Evolutionary conservation across 2,329 filamentous ascomycete species (phyloP).

Genomic region (Fonsecaea multimorphosa): DNA sequence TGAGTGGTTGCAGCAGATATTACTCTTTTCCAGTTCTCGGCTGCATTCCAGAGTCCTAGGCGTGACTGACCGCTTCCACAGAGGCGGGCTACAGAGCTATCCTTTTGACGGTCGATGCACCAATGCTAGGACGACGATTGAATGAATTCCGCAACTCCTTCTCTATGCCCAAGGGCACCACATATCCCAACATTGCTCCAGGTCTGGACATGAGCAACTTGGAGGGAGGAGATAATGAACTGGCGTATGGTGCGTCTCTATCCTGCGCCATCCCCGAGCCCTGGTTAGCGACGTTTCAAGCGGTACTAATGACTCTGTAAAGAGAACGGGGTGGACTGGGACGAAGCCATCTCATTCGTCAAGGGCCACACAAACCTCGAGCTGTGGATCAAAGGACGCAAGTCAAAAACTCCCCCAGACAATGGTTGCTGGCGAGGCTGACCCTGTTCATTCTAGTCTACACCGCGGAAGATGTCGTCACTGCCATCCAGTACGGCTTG

Average conservation of each 20-base stretch:
- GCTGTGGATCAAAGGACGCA: constrained; percentile 39
- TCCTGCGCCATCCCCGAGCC: not conserved
- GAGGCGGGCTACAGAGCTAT: constrained; percentile 60
- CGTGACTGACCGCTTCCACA: constrained; percentile 26
- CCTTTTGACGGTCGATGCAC: constrained; percentile 62
- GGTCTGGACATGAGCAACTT: constrained; percentile 23
- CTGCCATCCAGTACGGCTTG: constrained; percentile 34
- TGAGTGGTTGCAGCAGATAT: not conserved
- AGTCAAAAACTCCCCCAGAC: constrained; percentile 39
- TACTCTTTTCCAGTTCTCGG: not conserved
- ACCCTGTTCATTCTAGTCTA: constrained; percentile 19
- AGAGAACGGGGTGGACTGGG: constrained; percentile 57
- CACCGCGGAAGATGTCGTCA: constrained; percentile 34
- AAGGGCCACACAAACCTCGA: constrained; percentile 45
- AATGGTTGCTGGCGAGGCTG: not conserved
- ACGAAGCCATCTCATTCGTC: constrained; percentile 57
- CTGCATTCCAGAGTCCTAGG: too few relatives aligned
- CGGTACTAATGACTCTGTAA: not conserved
- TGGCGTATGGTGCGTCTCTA: constrained; percentile 20
- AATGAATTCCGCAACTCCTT: constrained; percentile 63
- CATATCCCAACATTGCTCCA: constrained; percentile 36
- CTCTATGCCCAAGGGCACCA: constrained; percentile 37
- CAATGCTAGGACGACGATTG: constrained; percentile 59
- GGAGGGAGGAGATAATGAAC: constrained; percentile 20
- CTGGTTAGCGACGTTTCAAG: not conserved